Evolutionary conservation across 2,329 filamentous ascomycete genomes (phyloP).

Genomic region (Chaetothyriales sp.): DNA sequence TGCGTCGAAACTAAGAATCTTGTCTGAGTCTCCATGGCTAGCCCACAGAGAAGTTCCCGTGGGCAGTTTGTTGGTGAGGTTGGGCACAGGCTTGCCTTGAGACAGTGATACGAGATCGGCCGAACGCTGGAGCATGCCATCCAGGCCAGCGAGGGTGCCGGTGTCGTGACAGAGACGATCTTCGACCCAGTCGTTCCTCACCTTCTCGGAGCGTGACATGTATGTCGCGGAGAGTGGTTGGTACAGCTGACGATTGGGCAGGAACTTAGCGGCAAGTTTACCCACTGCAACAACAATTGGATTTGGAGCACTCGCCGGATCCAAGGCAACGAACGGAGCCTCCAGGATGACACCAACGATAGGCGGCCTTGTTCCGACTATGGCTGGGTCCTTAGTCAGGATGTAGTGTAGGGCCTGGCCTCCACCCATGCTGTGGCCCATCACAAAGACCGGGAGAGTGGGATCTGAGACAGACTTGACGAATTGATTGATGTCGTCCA

Average conservation of each 20-base stretch:
- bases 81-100: slow-evolving; percentile 19
- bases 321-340: slow-evolving; percentile 63
- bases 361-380: slow-evolving; percentile 37
- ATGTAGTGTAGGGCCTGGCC: slow-evolving; percentile 54
- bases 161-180: slow-evolving; percentile 67
- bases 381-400: slow-evolving; percentile 24
- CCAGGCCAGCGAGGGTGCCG: slow-evolving; percentile 68
- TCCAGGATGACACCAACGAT: slow-evolving; percentile 63
- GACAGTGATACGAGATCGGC: slow-evolving; percentile 40
- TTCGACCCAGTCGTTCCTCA: slow-evolving; percentile 43
- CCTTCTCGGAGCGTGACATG: slow-evolving; percentile 51
- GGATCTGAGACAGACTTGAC: slow-evolving; percentile 19
- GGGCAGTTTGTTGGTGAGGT: slow-evolving; percentile 18
- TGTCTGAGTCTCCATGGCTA: slow-evolving; percentile 62
- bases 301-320: slow-evolving; percentile 48
- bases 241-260: slow-evolving; percentile 53
- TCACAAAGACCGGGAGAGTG: slow-evolving; percentile 55
- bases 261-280: slow-evolving; percentile 48
- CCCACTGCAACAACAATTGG: slow-evolving; percentile 49
- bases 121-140: slow-evolving; percentile 62
- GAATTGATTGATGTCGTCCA: slow-evolving; percentile 67
- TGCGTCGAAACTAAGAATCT: slow-evolving; percentile 49
- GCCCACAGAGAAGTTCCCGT: slow-evolving; percentile 48
- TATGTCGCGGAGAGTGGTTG: slow-evolving; percentile 49
- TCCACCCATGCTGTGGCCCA: slow-evolving; percentile 87